Percentiles rank a stretch among this genome's conserved stretches.
phyloP scores from a whole-genome alignment of 768 basidiomycete genomes.

The Mycena alexandri region DNA sequence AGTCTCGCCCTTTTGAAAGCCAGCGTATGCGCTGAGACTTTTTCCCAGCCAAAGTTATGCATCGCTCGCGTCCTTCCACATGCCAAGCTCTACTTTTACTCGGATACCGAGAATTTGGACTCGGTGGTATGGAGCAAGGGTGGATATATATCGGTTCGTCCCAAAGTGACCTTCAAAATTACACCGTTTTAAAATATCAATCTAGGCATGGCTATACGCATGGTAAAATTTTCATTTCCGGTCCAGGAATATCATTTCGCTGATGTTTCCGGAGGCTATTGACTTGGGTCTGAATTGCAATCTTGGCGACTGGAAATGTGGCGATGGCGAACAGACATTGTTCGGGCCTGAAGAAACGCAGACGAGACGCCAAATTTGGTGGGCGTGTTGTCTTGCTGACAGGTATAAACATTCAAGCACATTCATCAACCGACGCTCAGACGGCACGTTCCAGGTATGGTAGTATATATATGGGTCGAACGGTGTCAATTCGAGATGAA shows the following conservation, averaged over 20 bases:
- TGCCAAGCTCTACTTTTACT: conserved; percentile 86
- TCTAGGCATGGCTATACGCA: conserved; percentile 78
- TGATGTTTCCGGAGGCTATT: conserved; percentile 64
- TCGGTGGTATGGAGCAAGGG: conserved; percentile 86
- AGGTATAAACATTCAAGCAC: conserved; percentile 57
- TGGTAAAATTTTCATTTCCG: conserved; percentile 59
- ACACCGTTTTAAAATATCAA: conserved; percentile 21
- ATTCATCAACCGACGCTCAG: conserved; percentile 7
- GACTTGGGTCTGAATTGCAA: conserved; percentile 87
- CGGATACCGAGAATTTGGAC: conserved; percentile 88
- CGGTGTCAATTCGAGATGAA: conserved; percentile 73
- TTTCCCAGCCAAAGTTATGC: conserved; percentile 68
- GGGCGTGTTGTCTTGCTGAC: conserved; percentile 79
- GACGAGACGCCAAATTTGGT: conserved; percentile 83
- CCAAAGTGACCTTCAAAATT: conserved; percentile 16
- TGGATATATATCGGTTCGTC: conserved; percentile 83
- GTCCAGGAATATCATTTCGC: conserved; percentile 26
- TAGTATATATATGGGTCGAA: conserved; percentile 83
- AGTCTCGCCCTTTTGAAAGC: conserved; percentile 33
- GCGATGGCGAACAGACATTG: conserved; percentile 60
- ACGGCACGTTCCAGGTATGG: conserved; percentile 62
- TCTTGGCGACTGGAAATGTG: conserved; percentile 78
- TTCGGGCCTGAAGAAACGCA: conserved; percentile 79
- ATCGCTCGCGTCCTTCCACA: conserved; percentile 77
- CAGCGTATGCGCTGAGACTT: conserved; percentile 19